Evolutionary conservation across 2,329 filamentous ascomycete species (phyloP), one percentile per base, ranked within the genome.

Genomic region (Domatiomyces globalis): DNA sequence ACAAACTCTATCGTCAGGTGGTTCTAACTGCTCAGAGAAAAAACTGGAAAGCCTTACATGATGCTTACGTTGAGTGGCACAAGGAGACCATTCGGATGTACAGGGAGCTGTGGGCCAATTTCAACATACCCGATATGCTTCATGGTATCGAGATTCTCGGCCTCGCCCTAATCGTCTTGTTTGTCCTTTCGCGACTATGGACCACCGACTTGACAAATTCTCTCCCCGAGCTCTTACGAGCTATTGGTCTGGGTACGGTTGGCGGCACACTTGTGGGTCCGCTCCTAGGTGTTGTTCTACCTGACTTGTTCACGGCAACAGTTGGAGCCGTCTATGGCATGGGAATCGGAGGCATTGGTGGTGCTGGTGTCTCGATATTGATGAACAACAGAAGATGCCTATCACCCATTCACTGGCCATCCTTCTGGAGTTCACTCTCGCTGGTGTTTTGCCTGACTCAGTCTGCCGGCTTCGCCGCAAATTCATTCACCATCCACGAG

Each of bases 401-500:
- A 60, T 57, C 8, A 59, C 59, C 15, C 43, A 10, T 45, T 25
- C 8, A n/a, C 25, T 47, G 45, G 45, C 8, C 89, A 88, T 84
- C 79, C 0, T 70, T 89, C 50, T 98, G 90, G 89, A 84, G 87
- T n/a, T 90, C 86, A 82, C 72, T 94, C 53, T 83, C 87, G 5
- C 72, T 87, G 22, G 65, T 89, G 12, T 87, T 94, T 59, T 88
- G 88, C 0, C 66, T 88, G n/a, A 81, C 84, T 55, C 87, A 95
- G 63, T 94, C 88, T n/a, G 73, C 86, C 49, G 90, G 92, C 6
- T 98, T 96, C 65, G 90, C 90, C 0, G 92, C 92, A 2, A 98
- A 98, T 69, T 98, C 92, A 0, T 98, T 89, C 69, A 96, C 90
- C 0, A 95, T 98, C 58, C 98, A 92, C 89, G 92, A 98, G 70